A percentile compares a stretch with the other conserved stretches of the same genome.
These are phyloP conservation scores for Penicillium paxilli DNA, from an alignment of 495 filamentous ascomycete species.

Conservation along the genomic window DNA sequence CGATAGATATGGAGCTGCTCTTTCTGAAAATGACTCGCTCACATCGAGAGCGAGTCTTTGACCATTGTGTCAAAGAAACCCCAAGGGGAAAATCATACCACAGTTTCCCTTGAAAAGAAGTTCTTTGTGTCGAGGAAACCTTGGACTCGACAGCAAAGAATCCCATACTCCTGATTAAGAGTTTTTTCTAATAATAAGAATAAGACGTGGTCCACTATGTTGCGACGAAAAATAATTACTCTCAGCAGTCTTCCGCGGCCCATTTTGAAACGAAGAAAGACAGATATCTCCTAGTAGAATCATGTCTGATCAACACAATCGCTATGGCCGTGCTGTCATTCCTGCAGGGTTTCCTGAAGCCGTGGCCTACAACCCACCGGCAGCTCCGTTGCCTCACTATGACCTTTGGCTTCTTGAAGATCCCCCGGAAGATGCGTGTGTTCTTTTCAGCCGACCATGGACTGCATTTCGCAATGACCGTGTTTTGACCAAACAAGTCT, in stretches of 20 bases:
- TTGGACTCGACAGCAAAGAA: background rate
- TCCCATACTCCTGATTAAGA: too few relatives aligned
- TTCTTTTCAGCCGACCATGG: background rate
- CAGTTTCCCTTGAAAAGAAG: background rate
- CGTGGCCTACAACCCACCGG: slow-evolving; percentile 4
- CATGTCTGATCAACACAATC: background rate
- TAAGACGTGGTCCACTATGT: too few relatives aligned
- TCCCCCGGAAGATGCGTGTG: slow-evolving; percentile 13
- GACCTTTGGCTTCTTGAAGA: slow-evolving; percentile 21
- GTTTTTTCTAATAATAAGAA: too few relatives aligned
- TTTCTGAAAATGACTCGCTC: background rate
- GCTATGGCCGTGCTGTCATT: background rate
- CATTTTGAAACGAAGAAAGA: too few relatives aligned
- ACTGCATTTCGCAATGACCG: background rate
- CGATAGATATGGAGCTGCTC: background rate
- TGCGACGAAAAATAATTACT: too few relatives aligned
- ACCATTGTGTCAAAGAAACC: background rate
- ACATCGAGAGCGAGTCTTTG: background rate
- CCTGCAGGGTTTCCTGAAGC: background rate
- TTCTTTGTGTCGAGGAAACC: background rate
- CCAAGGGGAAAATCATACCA: too few relatives aligned
- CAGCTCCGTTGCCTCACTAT: background rate
- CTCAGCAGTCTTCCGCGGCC: too few relatives aligned
- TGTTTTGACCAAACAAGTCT: background rate
- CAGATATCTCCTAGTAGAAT: background rate